These are phyloP conservation scores for Penicillium digitatum DNA, from an alignment of 2,329 filamentous ascomycete genomes.

Conservation along the genomic window DNA sequence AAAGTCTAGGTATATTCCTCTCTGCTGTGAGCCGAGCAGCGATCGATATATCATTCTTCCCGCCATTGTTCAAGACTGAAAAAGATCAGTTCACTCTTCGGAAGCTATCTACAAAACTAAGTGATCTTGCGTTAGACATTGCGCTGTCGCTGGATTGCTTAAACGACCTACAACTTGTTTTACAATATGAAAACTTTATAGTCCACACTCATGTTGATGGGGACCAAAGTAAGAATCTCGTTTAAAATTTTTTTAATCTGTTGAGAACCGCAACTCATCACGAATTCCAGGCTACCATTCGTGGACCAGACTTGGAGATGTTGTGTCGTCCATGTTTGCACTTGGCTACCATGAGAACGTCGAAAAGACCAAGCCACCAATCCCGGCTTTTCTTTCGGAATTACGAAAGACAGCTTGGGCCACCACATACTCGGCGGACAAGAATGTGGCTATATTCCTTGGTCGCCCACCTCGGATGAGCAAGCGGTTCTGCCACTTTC, in stretches of 20 bases:
- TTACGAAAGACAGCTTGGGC: conserved; percentile 42
- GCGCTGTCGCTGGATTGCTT: conserved; percentile 33
- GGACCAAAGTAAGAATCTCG: conserved; percentile 41
- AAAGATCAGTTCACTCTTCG: conserved; percentile 26
- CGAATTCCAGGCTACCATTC: conserved; percentile 40
- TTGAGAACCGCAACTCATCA: background rate
- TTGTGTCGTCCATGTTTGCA: conserved; percentile 45
- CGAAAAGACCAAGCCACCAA: conserved; percentile 23
- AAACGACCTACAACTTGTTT: conserved; percentile 45
- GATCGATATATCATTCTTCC: conserved; percentile 31
- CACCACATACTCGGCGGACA: conserved; percentile 45
- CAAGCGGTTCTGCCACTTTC: conserved; percentile 40
- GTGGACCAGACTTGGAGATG: conserved; percentile 48
- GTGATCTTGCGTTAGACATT: conserved; percentile 38
- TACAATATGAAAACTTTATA: conserved; percentile 49
- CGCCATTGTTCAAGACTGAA: conserved; percentile 28
- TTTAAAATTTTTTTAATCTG: background rate
- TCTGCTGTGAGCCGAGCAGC: conserved; percentile 35
- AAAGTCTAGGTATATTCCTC: conserved; percentile 40
- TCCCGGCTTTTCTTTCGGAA: conserved; percentile 37
- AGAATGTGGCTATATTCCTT: conserved; percentile 48
- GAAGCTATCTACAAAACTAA: conserved; percentile 26
- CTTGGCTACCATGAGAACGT: conserved; percentile 46
- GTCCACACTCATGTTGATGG: conserved; percentile 44
- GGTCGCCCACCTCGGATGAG: conserved; percentile 47